phyloP scores from a whole-genome alignment of 345 rosid genomes.

The Sisymbrium altissimum region DNA sequence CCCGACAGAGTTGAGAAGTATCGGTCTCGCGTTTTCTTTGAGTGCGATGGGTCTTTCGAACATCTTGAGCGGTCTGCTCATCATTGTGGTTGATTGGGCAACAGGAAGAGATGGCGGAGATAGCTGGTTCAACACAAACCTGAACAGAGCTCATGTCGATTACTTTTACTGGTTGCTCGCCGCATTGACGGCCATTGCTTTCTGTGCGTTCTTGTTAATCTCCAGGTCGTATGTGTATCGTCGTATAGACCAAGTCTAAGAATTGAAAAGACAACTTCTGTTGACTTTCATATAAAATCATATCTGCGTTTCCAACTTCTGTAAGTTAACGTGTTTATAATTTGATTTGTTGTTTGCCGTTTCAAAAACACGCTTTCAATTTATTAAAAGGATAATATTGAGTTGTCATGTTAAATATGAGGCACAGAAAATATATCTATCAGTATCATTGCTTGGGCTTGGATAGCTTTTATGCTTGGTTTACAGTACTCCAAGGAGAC shows the following conservation, averaged over 20 bases:
- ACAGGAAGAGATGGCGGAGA: no score
- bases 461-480: no score
- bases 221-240: background rate
- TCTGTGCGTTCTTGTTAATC: background rate
- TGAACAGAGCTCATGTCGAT: no score
- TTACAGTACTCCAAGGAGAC: no score
- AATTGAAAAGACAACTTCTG: background rate
- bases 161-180: constrained; percentile 12
- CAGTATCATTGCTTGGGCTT: no score
- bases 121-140: no score
- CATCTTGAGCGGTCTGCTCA: no score
- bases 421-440: no score
- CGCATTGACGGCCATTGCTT: background rate
- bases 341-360: no score
- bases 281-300: background rate
- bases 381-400: background rate
- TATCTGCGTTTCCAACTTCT: background rate
- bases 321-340: background rate
- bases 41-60: background rate
- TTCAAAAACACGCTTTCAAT: no score
- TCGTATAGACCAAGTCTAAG: background rate
- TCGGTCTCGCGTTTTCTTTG: constrained; percentile 7
- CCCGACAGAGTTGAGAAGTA: background rate
- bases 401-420: background rate
- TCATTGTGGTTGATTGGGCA: no score